phyloP scores from a whole-genome alignment of 768 basidiomycete genomes.

The Pulveroboletus frians region DNA sequence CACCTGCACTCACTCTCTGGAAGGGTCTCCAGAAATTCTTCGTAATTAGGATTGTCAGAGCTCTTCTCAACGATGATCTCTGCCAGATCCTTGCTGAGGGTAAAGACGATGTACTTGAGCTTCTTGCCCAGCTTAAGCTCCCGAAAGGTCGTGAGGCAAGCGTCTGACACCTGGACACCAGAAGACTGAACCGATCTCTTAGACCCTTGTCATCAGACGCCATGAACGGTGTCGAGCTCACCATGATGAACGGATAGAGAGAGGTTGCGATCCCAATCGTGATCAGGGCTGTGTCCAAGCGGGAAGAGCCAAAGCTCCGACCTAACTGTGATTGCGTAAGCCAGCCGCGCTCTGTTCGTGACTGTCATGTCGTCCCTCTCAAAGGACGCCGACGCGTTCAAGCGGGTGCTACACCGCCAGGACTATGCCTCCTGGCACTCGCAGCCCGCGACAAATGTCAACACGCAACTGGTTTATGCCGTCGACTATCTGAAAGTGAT shows the following conservation, averaged over 20 bases:
- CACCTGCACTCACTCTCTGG: conserved; percentile 74
- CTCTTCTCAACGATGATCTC: conserved; percentile 76
- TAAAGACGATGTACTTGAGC: conserved; percentile 83
- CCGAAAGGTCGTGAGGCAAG: conserved; percentile 37
- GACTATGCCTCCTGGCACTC: conserved; percentile 79
- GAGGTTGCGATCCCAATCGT: conserved; percentile 23
- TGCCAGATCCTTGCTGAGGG: conserved; percentile 48
- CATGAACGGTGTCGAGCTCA: conserved; percentile 15
- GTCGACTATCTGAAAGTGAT: conserved; percentile 75
- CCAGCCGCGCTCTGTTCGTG: not conserved
- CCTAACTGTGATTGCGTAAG: conserved; percentile 26
- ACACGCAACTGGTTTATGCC: conserved; percentile 83
- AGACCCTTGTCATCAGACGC: not conserved
- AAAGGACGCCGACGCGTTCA: conserved; percentile 70
- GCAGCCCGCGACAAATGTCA: conserved; percentile 81
- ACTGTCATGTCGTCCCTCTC: conserved; percentile 58
- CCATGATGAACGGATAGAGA: conserved; percentile 28
- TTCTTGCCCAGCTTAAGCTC: conserved; percentile 40
- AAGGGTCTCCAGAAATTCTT: conserved; percentile 66
- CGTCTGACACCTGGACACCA: conserved; percentile 43
- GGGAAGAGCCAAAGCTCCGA: conserved; percentile 20
- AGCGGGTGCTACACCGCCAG: conserved; percentile 55
- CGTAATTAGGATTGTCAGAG: conserved; percentile 50
- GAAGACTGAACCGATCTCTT: conserved; percentile 21
- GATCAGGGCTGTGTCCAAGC: conserved; percentile 12